Evolutionary conservation across 2,329 filamentous ascomycete genomes (phyloP).

Genomic region (Penicillium sp.): DNA sequence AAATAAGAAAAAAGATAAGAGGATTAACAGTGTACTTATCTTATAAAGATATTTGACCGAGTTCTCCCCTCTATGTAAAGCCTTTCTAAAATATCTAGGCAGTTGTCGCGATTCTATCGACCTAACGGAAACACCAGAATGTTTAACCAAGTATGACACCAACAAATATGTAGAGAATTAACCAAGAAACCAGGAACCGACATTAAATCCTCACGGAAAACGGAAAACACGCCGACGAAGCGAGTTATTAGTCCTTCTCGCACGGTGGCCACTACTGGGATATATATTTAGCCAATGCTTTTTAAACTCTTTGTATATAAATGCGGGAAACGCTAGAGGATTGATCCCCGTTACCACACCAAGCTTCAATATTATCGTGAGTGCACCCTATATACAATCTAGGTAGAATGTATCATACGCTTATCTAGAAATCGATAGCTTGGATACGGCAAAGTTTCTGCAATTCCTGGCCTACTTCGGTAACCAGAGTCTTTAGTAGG

Average conservation of each 20-base stretch:
- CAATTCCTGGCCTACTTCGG: background rate
- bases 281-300: background rate
- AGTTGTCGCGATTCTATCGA: background rate
- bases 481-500: conserved; percentile 3
- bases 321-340: background rate
- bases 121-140: background rate
- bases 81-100: background rate
- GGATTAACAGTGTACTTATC: background rate
- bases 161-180: background rate
- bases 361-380: background rate
- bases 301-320: background rate
- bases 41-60: background rate
- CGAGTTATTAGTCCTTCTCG: background rate
- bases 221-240: background rate
- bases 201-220: background rate
- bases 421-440: background rate
- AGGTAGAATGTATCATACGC: background rate
- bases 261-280: background rate
- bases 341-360: background rate
- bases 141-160: background rate
- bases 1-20: background rate
- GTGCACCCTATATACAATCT: background rate
- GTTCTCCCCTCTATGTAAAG: background rate
- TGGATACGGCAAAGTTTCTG: background rate
- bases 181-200: background rate